Evolutionary conservation across 192 early-diverging fungal genomes (phyloP).

Genomic region (Glomus cerebriforme): DNA sequence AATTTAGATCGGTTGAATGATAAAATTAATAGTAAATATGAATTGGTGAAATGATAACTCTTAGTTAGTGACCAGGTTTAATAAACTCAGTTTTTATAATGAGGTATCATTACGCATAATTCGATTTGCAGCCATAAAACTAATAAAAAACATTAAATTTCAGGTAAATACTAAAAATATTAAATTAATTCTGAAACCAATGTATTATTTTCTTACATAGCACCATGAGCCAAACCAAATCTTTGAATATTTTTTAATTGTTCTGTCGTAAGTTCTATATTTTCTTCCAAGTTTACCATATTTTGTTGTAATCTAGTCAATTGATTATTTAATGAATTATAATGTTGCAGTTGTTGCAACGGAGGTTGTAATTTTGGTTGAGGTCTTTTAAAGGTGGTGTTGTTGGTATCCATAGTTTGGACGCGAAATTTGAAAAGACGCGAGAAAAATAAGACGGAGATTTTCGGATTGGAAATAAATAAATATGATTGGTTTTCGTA

Average conservation of each 20-base stretch:
- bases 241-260: conserved; percentile 21
- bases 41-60: too few species aligned
- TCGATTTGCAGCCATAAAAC: not conserved
- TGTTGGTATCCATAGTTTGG: not conserved
- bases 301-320: conserved; percentile 5
- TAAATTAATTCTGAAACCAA: not conserved
- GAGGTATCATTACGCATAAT: not conserved
- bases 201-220: not conserved
- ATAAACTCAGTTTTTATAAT: not conserved
- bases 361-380: not conserved
- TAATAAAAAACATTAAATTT: not conserved
- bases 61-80: too few species aligned
- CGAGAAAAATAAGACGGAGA: not conserved
- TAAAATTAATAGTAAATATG: too few species aligned
- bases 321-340: conserved; percentile 2
- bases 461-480: too few species aligned
- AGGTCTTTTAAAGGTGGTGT: not conserved
- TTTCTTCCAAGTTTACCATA: conserved; percentile 4
- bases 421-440: not conserved
- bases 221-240: conserved; percentile 16
- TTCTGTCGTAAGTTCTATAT: not conserved
- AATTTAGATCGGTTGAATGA: too few species aligned
- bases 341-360: not conserved
- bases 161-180: too few species aligned
- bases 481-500: too few species aligned